Conservation (phyloP, 164 flowering plant species). For the Paratinospora sagittata region DNA sequence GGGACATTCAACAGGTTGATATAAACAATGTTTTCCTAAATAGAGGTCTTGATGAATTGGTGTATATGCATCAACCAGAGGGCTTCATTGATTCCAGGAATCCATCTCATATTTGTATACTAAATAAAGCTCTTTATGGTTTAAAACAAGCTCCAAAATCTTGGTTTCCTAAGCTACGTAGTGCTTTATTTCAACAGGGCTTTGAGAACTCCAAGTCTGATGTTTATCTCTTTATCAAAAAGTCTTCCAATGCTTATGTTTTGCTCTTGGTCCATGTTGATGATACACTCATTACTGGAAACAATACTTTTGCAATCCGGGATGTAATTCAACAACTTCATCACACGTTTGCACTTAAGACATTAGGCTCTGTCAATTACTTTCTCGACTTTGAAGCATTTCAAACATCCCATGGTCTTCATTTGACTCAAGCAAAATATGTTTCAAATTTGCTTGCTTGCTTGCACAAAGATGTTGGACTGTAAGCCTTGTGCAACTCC, state of each 20-base stretch:
- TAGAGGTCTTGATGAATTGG: not conserved
- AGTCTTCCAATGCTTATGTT: not conserved
- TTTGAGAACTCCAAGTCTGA: not conserved
- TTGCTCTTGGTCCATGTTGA: constrained; percentile 1
- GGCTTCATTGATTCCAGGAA: too few relatives aligned
- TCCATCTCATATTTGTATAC: too few relatives aligned
- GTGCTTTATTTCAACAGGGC: not conserved
- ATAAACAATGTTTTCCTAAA: not conserved
- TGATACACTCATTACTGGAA: not conserved
- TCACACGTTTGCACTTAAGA: not conserved
- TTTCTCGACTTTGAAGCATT: not conserved
- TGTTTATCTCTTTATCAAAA: not conserved
- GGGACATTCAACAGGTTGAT: not conserved
- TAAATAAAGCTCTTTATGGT: constrained; percentile 1
- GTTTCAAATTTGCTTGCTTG: not conserved
- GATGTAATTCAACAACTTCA: too few relatives aligned
- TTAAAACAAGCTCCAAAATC: constrained; percentile 14
- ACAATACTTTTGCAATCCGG: not conserved
- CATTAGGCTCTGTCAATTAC: not conserved
- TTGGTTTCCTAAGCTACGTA: constrained; percentile 1
- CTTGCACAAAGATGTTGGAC: not conserved
- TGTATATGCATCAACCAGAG: not conserved
- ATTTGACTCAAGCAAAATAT: not conserved
- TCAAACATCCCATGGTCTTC: not conserved
- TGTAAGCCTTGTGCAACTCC: not conserved